A percentile compares a stretch with the other conserved stretches of the same genome.
These are phyloP conservation scores for Hypoxylon trugodes DNA, from an alignment of 495 filamentous ascomycete genomes.

Conservation along the genomic window DNA sequence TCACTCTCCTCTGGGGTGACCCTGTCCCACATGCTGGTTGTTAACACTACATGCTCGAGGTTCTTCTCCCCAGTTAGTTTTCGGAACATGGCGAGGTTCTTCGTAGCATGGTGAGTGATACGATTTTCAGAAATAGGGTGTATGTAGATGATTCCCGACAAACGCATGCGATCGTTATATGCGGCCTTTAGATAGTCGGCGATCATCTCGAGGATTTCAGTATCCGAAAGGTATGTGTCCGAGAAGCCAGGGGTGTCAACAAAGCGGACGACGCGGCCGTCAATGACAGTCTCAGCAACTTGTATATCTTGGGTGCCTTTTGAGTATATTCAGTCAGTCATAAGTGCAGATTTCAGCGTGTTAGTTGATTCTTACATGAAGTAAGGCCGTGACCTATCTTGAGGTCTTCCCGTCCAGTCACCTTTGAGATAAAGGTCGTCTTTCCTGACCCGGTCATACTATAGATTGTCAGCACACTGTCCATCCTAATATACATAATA, in stretches of 20 bases:
- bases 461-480: too few relatives aligned
- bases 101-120: constrained; percentile 50
- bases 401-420: constrained; percentile 37
- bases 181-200: constrained; percentile 41
- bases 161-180: constrained; percentile 23
- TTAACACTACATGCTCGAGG: constrained; percentile 52
- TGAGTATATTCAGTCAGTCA: not conserved
- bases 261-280: constrained; percentile 37
- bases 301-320: constrained; percentile 39
- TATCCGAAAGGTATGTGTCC: constrained; percentile 50
- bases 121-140: constrained; percentile 54
- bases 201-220: constrained; percentile 52
- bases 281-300: constrained; percentile 27
- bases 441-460: constrained; percentile 53
- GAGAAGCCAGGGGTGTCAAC: constrained; percentile 59
- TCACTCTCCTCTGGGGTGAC: constrained; percentile 38
- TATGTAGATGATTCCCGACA: constrained; percentile 54
- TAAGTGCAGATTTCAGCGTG: not conserved
- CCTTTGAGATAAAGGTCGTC: constrained; percentile 52
- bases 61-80: constrained; percentile 53
- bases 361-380: constrained; percentile 40
- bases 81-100: constrained; percentile 57
- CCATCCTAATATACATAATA: too few relatives aligned
- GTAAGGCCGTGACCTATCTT: constrained; percentile 42
- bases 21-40: constrained; percentile 56